Base-by-base conservation (phyloP, 2,329 filamentous ascomycete genomes). In the Diaporthe sp. region DNA sequence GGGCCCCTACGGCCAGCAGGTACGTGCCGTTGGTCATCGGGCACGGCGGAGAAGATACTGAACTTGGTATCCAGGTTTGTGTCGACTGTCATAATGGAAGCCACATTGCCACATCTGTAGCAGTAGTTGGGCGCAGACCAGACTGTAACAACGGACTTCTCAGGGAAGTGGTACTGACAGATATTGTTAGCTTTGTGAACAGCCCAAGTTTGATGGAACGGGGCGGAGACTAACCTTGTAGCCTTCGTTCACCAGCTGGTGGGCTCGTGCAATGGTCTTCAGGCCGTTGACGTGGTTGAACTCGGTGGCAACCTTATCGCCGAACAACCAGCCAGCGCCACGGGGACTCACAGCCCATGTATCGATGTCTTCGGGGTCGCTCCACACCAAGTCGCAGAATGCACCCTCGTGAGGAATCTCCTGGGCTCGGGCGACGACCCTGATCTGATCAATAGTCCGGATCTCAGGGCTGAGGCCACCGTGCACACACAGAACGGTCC, bases 401-500 rank as follows among this genome's bases (percentile, higher is more conserved):
- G 97, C 97, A 8, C 97, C 97, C 86, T 99, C 97, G 81, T 99
- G 97, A 9, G 97, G 97, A 80, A 99, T 99, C 84, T 99, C 97
- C 80, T 98, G 94, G 80, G 98, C 98, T 62, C 97, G 93, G 79
- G 98, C 97, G 78, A 99, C 98, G 79, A 99, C 97, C 81, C 98
- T 97, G 84, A 99, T 98, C 87, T 99, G 97, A 83, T 99, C 97
- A 81, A 99, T 98, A 28, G 95, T 98, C 83, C 98, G 94, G 80
- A 99, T 98, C 81, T 95, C 95, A 2, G 94, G 94, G 73, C 94
- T 96, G 51, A 97, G 88, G 51, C 94, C 97, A 80, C 97, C 97
- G 84, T 99, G 97, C 44, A 99, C 97, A 83, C 97, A 99, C 81
- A 99, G 98, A 77, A 99, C 98, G 82, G 98, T 95, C 81, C 98